These are phyloP conservation scores for Pseudogymnoascus sp. DNA, from an alignment of 2,329 filamentous ascomycete genomes.

Conservation along the genomic window DNA sequence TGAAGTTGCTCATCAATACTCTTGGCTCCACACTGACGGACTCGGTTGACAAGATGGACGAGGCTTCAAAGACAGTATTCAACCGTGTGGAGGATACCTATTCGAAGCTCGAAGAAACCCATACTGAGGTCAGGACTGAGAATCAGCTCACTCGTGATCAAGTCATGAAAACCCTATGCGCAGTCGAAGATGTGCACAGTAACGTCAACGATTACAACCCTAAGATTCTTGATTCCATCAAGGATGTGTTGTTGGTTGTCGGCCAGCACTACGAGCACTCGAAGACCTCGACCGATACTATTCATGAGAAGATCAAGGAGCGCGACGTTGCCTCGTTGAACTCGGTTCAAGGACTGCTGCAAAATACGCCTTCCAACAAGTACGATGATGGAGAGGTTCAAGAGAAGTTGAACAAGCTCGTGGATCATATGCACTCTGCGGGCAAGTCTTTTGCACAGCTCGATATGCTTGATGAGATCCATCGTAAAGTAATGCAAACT, in stretches of 20 bases:
- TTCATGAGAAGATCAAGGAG: conserved; percentile 51
- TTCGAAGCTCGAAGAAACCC: conserved; percentile 65
- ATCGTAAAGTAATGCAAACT: conserved; percentile 76
- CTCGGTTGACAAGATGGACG: conserved; percentile 76
- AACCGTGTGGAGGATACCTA: conserved; percentile 73
- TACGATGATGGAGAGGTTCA: conserved; percentile 58
- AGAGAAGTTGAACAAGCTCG: conserved; percentile 48
- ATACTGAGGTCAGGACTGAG: conserved; percentile 65
- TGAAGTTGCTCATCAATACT: conserved; percentile 78
- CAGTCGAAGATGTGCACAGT: conserved; percentile 68
- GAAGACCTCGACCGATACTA: conserved; percentile 52
- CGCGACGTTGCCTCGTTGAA: conserved; percentile 38
- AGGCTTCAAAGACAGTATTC: conserved; percentile 82
- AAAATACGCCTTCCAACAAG: conserved; percentile 42
- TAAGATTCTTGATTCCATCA: conserved; percentile 76
- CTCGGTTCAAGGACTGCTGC: conserved; percentile 49
- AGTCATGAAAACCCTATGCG: conserved; percentile 63
- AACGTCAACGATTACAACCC: conserved; percentile 79
- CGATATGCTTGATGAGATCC: conserved; percentile 78
- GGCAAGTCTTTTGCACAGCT: conserved; percentile 67
- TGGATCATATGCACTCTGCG: conserved; percentile 58
- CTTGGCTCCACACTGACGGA: conserved; percentile 75
- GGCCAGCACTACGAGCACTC: conserved; percentile 85
- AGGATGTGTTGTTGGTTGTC: conserved; percentile 76
- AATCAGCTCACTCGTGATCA: conserved; percentile 78